Evolutionary conservation across 75 land plant genomes (phyloP), one percentile per base, ranked within the genome.

Genomic region (Adiantum capillusveneris): DNA sequence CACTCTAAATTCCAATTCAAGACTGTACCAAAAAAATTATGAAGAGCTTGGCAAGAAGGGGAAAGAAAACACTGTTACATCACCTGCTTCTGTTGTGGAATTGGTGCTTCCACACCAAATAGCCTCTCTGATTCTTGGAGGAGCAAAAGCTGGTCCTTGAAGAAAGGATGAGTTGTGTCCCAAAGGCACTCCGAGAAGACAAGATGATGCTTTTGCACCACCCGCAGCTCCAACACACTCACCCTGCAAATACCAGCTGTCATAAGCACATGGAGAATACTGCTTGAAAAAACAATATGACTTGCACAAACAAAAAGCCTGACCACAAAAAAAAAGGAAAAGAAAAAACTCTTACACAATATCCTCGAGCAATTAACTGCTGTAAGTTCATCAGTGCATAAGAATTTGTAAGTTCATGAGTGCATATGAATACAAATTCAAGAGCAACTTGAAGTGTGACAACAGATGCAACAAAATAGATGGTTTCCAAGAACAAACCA

Each of bases 101-200:
- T 95, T 95, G 30, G 99, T 95, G 72, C 99, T 95, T 19, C 96
- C 91, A 74, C 99, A 95, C 99, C 99, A 95, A 31, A 95, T 95
- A 11, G 99, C 99, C 56, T 95, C 99, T 44, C 99, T 73, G 21
- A 95, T 95, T 1, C 97, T 92, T 51, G 99, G 99, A 58, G 99
- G 99, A 17, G 99, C 96, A 70, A 95, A 95, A 17, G 99, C 99
- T 26, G 99, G 97, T 2, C 99, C 99, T 63, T 90, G 99, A 41
- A 95, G 84, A 63, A 95, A 95, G 19, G 99, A 95, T 44, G 99
- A 95, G 64, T 95, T 95, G 70, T 95, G 99, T 20, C 99, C 99
- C 43, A 95, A 63, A 45, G 99, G 99, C 44, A 95, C 99, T 51
- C 99, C 99, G 20, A 95, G 79, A 13, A 95, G 86, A 57, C 88